A percentile compares a stretch with the other conserved stretches of the same genome.
Evolutionary conservation across 805 yeast genomes (phyloP).

Genomic region (Yarrowia phangngaensis): DNA sequence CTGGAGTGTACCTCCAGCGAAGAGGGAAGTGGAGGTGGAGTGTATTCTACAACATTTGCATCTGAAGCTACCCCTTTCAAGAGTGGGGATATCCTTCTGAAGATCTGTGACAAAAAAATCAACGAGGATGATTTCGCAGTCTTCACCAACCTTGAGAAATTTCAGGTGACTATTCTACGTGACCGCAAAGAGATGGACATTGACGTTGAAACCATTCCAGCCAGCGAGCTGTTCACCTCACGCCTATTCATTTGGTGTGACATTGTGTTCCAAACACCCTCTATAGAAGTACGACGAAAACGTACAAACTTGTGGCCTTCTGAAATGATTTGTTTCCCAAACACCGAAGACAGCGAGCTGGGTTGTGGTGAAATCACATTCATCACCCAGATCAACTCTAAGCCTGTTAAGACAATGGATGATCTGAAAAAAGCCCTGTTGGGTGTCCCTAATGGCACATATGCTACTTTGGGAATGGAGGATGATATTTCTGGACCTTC

Average conservation of each 20-base stretch:
- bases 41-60: slow-evolving; percentile 45
- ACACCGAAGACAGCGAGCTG: slow-evolving; percentile 67
- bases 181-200: slow-evolving; percentile 58
- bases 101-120: slow-evolving; percentile 59
- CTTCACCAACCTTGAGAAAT: slow-evolving; percentile 43
- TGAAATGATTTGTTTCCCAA: slow-evolving; percentile 59
- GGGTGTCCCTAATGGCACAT: slow-evolving; percentile 66
- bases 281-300: slow-evolving; percentile 75
- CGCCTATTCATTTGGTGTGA: slow-evolving; percentile 78
- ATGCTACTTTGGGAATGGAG: slow-evolving; percentile 70
- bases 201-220: slow-evolving; percentile 57
- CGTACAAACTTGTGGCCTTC: slow-evolving; percentile 70
- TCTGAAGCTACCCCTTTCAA: slow-evolving; percentile 47
- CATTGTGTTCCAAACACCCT: slow-evolving; percentile 73
- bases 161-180: slow-evolving; percentile 63
- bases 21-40: slow-evolving; percentile 10
- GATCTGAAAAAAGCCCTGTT: slow-evolving; percentile 60
- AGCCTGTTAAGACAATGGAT: slow-evolving; percentile 61
- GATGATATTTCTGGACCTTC: slow-evolving; percentile 78
- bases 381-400: slow-evolving; percentile 78
- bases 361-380: slow-evolving; percentile 69
- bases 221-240: slow-evolving; percentile 54
- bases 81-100: slow-evolving; percentile 68
- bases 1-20: slow-evolving; percentile 34
- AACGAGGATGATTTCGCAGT: slow-evolving; percentile 60